Evolutionary conservation across 305 asterid genomes (phyloP).

Genomic region (Solanum hybrid): DNA sequence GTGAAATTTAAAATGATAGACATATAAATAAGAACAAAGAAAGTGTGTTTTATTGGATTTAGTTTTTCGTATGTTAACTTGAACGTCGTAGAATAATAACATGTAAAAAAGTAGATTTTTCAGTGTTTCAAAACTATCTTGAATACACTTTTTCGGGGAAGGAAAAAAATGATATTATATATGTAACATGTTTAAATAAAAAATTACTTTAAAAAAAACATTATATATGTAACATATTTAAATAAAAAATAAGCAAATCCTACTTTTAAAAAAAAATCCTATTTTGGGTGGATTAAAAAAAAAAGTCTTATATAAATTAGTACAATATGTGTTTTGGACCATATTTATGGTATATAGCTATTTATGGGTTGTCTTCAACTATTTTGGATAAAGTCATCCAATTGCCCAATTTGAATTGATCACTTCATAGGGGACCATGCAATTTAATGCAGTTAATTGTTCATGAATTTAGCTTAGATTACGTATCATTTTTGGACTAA

Average conservation of each 20-base stretch:
- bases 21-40: no score
- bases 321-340: not conserved
- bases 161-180: not conserved
- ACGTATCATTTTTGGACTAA: not conserved
- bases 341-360: not conserved
- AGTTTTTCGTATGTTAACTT: not conserved
- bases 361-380: not conserved
- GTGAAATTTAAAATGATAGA: not conserved
- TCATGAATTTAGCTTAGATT: not conserved
- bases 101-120: not conserved
- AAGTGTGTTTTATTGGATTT: not conserved
- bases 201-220: no score
- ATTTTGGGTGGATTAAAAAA: not conserved
- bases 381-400: not conserved
- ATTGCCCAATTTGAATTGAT: not conserved
- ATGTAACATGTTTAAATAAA: no score
- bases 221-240: no score
- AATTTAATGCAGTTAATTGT: not conserved
- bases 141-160: not conserved
- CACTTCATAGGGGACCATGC: not conserved
- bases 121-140: not conserved
- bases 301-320: not conserved
- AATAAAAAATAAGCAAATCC: not conserved
- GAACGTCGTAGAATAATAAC: not conserved
- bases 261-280: not conserved